phyloP scores from a whole-genome alignment of 192 early-diverging fungal genomes.

The Backusella luteola region DNA sequence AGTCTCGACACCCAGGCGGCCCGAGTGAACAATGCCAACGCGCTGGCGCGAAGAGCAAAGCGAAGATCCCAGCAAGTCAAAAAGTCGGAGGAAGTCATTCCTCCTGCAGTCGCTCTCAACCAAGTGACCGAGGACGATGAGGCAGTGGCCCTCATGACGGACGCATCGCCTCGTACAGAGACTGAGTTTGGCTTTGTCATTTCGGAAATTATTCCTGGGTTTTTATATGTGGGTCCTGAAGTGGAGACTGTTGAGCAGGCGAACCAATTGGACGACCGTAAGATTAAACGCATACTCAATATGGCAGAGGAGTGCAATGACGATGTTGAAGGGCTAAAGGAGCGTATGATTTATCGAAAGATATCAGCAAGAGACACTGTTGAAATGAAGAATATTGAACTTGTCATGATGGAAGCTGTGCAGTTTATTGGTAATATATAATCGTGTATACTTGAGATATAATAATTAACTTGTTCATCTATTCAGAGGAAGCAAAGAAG shows the following conservation, averaged over 20 bases:
- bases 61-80: slow-evolving; percentile 10
- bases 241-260: slow-evolving; percentile 54
- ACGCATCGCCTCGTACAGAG: slow-evolving; percentile 23
- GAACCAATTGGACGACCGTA: slow-evolving; percentile 47
- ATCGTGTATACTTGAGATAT: background rate
- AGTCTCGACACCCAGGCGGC: slow-evolving; percentile 30
- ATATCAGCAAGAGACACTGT: slow-evolving; percentile 62
- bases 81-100: background rate
- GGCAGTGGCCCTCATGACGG: slow-evolving; percentile 1
- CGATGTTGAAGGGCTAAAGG: slow-evolving; percentile 38
- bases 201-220: slow-evolving; percentile 56
- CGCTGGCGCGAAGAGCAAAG: slow-evolving; percentile 26
- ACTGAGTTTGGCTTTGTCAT: slow-evolving; percentile 43
- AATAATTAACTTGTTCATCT: background rate
- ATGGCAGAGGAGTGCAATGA: slow-evolving; percentile 75
- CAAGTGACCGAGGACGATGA: background rate
- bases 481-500: slow-evolving; percentile 31
- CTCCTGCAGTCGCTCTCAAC: background rate
- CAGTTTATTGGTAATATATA: slow-evolving; percentile 61
- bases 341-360: slow-evolving; percentile 43
- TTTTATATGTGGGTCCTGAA: slow-evolving; percentile 69
- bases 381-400: slow-evolving; percentile 60
- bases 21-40: slow-evolving; percentile 22
- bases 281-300: slow-evolving; percentile 73
- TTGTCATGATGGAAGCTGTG: slow-evolving; percentile 57